Evolutionary conservation across 371 early-diverging fungal genomes (phyloP).

Genomic region (Neoconidiobolus thromboides): DNA sequence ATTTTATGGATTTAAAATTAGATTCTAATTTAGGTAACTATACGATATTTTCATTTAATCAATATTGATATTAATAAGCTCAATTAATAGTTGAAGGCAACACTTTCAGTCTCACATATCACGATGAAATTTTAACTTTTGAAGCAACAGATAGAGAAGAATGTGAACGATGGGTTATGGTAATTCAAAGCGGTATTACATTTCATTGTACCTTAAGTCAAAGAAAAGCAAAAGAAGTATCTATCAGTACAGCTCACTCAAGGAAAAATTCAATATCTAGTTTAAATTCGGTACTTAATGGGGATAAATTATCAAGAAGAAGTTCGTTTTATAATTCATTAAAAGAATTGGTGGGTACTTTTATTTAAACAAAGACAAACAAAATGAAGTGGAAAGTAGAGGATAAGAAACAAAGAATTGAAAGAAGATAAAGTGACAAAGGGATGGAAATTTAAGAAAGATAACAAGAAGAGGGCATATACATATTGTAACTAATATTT

Average conservation of each 20-base stretch:
- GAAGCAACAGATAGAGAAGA: neutral
- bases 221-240: slow-evolving; percentile 5
- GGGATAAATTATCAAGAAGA: neutral
- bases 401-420: too few species aligned
- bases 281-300: neutral
- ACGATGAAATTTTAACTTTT: neutral
- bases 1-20: neutral
- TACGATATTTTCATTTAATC: neutral
- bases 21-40: neutral
- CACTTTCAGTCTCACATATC: neutral
- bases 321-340: slow-evolving; percentile 2
- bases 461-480: too few species aligned
- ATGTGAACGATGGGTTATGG: neutral
- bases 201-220: slow-evolving; percentile 2
- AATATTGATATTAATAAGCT: neutral
- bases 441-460: too few species aligned
- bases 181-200: neutral
- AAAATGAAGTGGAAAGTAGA: too few species aligned
- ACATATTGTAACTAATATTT: too few species aligned
- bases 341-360: slow-evolving; percentile 3
- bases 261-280: neutral
- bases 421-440: too few species aligned
- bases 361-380: neutral
- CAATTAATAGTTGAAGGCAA: neutral
- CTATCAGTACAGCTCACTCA: neutral